A percentile compares a stretch with the other conserved stretches of the same genome.
These are phyloP conservation scores for Middelhovenomyces tepae DNA, from an alignment of 805 yeast genomes.

Conservation along the genomic window DNA sequence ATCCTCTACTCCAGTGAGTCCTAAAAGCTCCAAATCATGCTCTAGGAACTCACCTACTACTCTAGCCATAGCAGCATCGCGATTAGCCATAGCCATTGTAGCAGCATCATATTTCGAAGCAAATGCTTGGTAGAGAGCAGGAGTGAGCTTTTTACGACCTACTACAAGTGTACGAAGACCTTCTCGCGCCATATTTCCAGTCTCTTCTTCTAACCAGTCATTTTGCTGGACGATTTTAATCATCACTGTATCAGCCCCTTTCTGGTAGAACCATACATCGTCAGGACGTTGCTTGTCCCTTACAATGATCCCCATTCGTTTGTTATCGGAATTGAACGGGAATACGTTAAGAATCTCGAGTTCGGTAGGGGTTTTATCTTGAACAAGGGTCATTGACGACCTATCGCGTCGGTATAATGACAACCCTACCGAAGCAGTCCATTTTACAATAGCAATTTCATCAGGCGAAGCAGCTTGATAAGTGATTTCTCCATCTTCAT, in stretches of 20 bases:
- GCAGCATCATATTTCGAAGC: conserved; percentile 60
- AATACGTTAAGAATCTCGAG: conserved; percentile 73
- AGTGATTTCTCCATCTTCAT: conserved; percentile 62
- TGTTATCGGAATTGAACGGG: conserved; percentile 93
- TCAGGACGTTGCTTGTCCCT: conserved; percentile 50
- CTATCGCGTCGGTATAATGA: conserved; percentile 78
- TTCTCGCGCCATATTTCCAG: conserved; percentile 96
- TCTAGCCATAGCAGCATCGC: conserved; percentile 66
- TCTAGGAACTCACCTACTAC: conserved; percentile 67
- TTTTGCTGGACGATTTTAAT: conserved; percentile 66
- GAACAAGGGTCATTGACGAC: conserved; percentile 57
- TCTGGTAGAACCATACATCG: conserved; percentile 77
- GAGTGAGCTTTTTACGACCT: conserved; percentile 67
- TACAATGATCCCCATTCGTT: conserved; percentile 90
- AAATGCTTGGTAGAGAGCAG: conserved; percentile 52
- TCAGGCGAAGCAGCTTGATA: conserved; percentile 99
- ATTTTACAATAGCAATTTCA: conserved; percentile 92
- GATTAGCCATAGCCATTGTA: conserved; percentile 63
- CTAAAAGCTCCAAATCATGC: conserved; percentile 73
- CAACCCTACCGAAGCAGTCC: conserved; percentile 80
- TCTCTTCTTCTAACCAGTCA: conserved; percentile 98
- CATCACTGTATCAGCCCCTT: conserved; percentile 98
- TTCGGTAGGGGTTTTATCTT: conserved; percentile 43
- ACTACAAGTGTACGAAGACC: conserved; percentile 92
- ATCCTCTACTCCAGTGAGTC: conserved; percentile 96